Evolutionary conservation across 2,329 filamentous ascomycete genomes (phyloP).

Genomic region (Colletotrichum melonis): DNA sequence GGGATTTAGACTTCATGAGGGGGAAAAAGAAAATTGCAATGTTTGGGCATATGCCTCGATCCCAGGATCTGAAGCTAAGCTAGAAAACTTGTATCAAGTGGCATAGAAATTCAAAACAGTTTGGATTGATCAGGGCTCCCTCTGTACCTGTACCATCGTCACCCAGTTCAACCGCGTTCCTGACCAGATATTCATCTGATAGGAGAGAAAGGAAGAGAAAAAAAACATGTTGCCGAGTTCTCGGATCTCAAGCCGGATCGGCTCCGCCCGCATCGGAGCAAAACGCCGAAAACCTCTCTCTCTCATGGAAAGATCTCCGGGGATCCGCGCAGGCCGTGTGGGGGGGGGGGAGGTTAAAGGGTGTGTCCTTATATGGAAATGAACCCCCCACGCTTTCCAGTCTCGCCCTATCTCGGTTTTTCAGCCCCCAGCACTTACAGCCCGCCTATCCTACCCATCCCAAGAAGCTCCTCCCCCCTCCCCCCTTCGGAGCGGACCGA

Average conservation of each 20-base stretch:
- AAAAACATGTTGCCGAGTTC: not conserved
- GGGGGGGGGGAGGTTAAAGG: not conserved
- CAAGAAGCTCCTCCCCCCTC: not conserved
- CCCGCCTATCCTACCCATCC: not conserved
- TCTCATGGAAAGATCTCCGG: not conserved
- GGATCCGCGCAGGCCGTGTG: not conserved
- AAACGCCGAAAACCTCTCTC: not conserved
- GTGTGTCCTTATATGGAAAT: not conserved
- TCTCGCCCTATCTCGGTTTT: not conserved
- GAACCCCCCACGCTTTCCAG: conserved; percentile 2
- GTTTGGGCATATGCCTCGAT: no score
- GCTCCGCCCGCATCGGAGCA: not conserved
- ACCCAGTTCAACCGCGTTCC: not conserved
- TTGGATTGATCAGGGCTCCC: no score
- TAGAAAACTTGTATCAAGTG: no score
- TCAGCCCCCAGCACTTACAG: not conserved
- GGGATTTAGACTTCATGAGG: no score
- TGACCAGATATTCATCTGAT: not conserved
- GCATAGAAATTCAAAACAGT: no score
- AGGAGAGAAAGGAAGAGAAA: no score
- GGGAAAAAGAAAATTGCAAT: no score
- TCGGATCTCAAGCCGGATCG: not conserved
- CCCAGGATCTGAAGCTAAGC: no score
- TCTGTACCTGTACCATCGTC: no score
- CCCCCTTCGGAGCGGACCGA: conserved; percentile 22